These are phyloP conservation scores for Fragaria ananassa DNA, from an alignment of 306 rosid species.

Conservation along the genomic window DNA sequence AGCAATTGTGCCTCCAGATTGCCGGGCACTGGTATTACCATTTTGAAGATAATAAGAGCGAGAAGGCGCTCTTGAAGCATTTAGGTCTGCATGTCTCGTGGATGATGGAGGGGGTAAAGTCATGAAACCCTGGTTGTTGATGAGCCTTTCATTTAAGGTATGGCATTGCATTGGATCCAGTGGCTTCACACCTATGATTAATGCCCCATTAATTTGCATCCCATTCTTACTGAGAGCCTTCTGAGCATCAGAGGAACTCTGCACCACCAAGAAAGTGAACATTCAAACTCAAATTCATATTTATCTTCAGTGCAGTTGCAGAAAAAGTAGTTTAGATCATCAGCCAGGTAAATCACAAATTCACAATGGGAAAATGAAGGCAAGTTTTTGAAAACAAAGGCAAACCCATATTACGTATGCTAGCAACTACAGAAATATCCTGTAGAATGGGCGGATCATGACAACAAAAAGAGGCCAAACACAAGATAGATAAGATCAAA, in stretches of 20 bases:
- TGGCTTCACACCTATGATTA: slow-evolving; percentile 88
- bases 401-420: not conserved
- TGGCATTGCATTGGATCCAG: slow-evolving; percentile 93
- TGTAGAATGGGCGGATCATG: not conserved
- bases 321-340: not conserved
- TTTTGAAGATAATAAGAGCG: slow-evolving; percentile 73
- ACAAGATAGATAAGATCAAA: not conserved
- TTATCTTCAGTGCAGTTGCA: not conserved
- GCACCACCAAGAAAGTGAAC: slow-evolving; percentile 33
- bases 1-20: slow-evolving; percentile 82
- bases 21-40: slow-evolving; percentile 50
- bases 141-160: slow-evolving; percentile 59
- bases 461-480: not conserved
- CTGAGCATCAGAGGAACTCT: slow-evolving; percentile 86
- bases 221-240: slow-evolving; percentile 92
- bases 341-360: not conserved
- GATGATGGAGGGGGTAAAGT: slow-evolving; percentile 62
- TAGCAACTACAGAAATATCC: not conserved
- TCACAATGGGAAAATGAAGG: not conserved
- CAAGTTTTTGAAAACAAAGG: not conserved
- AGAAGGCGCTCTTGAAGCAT: slow-evolving; percentile 41
- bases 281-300: not conserved
- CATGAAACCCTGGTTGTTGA: slow-evolving; percentile 70
- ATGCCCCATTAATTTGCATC: slow-evolving; percentile 80
- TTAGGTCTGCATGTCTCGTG: slow-evolving; percentile 45